Evolutionary conservation across 2,329 filamentous ascomycete genomes (phyloP), one percentile per base, ranked within the genome.

Genomic region (Pyrenochaeta sp.): DNA sequence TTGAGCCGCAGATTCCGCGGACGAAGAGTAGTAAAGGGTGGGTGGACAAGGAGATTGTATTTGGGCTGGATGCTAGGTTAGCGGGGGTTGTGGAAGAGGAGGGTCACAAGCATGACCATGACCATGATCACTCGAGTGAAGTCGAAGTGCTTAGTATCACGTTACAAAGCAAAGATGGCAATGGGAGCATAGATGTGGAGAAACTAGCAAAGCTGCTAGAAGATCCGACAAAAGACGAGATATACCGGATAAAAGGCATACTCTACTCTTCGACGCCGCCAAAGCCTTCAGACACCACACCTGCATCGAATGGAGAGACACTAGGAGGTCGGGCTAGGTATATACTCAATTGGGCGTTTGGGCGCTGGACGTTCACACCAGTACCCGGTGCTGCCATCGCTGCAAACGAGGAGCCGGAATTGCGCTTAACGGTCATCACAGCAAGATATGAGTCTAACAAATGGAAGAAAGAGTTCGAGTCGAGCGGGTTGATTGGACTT

Each of bases 271-370:
- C 78, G 0, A 79, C 76, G 0, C 79, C 81, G 0, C 81, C 81
- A 1, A 79, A 80, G 47, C 82, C 83, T 3, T 84, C 83, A 15
- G 79, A 79, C 13, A 58, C 66, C 1, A 72, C 68, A 19, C 66
- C 74, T 12, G 65, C 61, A 9, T 67, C 76, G 6, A 65, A 72
- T 13, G 65, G 72, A 8, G 60, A 86, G 10, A 80, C 62, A 46
- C 60, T 51, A 22, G 60, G 55, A 6, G 78, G 77, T 1, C 72
- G 77, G 22, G 77, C 78, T 15, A 84, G 91, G 54, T 97, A 95
- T 74, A 97, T 99, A 44, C 85, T 99, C 58, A 99, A 99, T 77
- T 99, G 95, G 95, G 95, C 95, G 0, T 99, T 99, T 79, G 93
- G 93, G 0, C 86, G 95, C 30, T 99, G 95, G 94, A 96, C 88